Percentiles rank a stretch among this genome's conserved stretches.
phyloP scores from a whole-genome alignment of 139 green algal genomes.

The Haematococcus lacustris region DNA sequence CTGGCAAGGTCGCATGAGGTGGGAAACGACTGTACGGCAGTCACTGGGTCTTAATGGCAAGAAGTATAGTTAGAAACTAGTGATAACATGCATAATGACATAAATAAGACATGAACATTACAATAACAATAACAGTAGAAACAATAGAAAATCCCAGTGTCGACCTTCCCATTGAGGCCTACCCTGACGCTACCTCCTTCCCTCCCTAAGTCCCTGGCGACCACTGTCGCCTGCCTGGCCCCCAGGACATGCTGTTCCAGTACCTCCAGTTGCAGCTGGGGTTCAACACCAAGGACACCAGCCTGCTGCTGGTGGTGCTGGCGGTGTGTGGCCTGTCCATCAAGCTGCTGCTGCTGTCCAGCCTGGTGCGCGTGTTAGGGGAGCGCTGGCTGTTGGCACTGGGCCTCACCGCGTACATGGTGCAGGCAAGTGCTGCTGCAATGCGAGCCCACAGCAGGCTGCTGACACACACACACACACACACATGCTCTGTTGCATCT shows the following conservation, averaged over 20 bases:
- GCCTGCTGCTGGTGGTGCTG: slow-evolving; percentile 50
- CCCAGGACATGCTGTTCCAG: slow-evolving; percentile 64
- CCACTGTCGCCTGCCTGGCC: background rate
- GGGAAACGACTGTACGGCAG: no score
- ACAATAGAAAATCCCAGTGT: no score
- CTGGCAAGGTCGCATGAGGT: no score
- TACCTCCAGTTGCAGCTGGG: slow-evolving; percentile 73
- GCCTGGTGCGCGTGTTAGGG: slow-evolving; percentile 41
- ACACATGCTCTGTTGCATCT: background rate
- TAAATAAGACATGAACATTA: no score
- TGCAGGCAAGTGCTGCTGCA: background rate
- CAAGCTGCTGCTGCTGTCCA: slow-evolving; percentile 52
- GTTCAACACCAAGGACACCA: slow-evolving; percentile 59
- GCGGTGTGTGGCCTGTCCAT: slow-evolving; percentile 56
- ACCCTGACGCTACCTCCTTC: no score
- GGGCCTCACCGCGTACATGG: slow-evolving; percentile 19
- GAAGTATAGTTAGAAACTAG: no score
- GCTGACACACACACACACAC: background rate
- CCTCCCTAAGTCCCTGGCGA: background rate
- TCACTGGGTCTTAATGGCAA: no score
- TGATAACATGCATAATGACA: no score
- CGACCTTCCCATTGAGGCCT: no score
- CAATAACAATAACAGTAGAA: no score
- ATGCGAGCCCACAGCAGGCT: background rate
- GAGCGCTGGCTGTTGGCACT: slow-evolving; percentile 47